Base-by-base conservation (phyloP, 495 filamentous ascomycete species). In the Chaetomium tenue region DNA sequence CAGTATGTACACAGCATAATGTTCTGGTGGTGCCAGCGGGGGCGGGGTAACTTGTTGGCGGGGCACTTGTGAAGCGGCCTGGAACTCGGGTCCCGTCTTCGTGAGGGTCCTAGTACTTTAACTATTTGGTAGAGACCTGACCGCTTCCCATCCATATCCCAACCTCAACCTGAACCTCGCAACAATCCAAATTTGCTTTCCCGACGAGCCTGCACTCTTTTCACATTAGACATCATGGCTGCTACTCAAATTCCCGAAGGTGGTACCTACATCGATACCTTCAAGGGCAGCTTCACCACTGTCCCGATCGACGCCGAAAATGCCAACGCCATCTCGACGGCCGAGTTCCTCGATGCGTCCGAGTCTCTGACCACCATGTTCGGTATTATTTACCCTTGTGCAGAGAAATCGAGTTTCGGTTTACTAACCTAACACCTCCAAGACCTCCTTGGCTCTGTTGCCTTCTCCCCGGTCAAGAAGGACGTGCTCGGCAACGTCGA, bases 401-500 rank as follows among this genome's bases (percentile, higher is more conserved):
- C n/a, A 23, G 23, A 2, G 8, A 6, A n/a, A 23, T 23, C 2
- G 15, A 16, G 6, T 18, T 42, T 2, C 22, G 4, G 1, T 56
- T 2, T 0, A 22, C 58, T 64, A 18, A 64, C 30, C 42, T 15
- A 7, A 11, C 6, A 0, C 3, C 13, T 15, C 5, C 44, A 48
- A 96, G 93, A 96, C 73, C 76, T 90, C 40, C 84, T 98, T 33
- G 92, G 91, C 52, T 89, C 87, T 42, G 79, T 86, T 16, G 91
- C 92, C 63, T 97, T 98, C 79, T 83, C 77, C 6, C 87, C 88
- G 28, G 93, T 98, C 63, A 96, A 97, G 83, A 89, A 77, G 65
- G 94, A 98, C 76, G 88, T 98, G 82, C 68, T 85, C 11, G 91
- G 91, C 72, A 98, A 98, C 74, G 86, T 98, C 75, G 91, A 92